Conservation (phyloP, 768 basidiomycete species). For the Clathrus columnatus region DNA sequence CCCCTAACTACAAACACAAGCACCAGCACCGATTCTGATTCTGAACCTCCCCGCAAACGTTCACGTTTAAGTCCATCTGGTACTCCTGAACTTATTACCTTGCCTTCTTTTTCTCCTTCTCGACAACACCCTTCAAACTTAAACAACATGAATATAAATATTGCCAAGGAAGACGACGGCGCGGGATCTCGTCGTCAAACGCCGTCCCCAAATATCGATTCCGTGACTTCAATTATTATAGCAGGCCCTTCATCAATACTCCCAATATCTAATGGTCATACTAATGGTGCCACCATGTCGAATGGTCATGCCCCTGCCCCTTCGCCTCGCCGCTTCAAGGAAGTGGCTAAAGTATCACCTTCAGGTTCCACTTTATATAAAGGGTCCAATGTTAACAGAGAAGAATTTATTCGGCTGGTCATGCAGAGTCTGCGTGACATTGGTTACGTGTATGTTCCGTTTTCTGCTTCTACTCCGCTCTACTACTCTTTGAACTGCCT, state of each 20-base stretch:
- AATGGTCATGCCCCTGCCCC: slow-evolving; percentile 23
- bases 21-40: slow-evolving; percentile 5
- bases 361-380: slow-evolving; percentile 72
- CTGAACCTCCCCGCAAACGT: slow-evolving; percentile 53
- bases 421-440: slow-evolving; percentile 87
- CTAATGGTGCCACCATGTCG: slow-evolving; percentile 27
- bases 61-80: slow-evolving; percentile 43
- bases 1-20: too few species aligned
- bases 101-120: slow-evolving; percentile 26
- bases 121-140: too few species aligned
- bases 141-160: too few species aligned
- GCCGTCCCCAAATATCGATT: slow-evolving; percentile 18
- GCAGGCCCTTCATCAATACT: slow-evolving; percentile 42
- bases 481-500: background rate
- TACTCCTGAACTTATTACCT: slow-evolving; percentile 25
- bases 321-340: slow-evolving; percentile 9
- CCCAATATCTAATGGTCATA: slow-evolving; percentile 28
- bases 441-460: slow-evolving; percentile 44
- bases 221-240: slow-evolving; percentile 22
- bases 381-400: slow-evolving; percentile 67
- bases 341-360: slow-evolving; percentile 51
- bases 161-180: too few species aligned
- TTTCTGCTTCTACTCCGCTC: background rate
- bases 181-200: slow-evolving; percentile 16
- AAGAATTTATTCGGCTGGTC: slow-evolving; percentile 85